Conservation (phyloP, 2,329 filamentous ascomycete species). For the Aspergillus sp. region DNA sequence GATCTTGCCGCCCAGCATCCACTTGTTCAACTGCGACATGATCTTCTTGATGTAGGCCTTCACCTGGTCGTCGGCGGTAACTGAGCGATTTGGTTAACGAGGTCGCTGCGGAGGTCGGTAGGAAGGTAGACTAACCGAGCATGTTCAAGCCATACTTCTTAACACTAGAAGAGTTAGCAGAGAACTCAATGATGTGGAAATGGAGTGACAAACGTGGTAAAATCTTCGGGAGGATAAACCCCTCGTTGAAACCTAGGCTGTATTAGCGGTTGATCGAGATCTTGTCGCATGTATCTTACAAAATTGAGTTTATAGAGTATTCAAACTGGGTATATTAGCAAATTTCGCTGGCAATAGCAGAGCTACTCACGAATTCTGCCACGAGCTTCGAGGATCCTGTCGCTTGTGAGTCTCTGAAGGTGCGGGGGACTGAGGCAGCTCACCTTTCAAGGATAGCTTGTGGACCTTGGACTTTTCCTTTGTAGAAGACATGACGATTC, state of each 20-base stretch:
- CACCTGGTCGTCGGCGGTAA: slow-evolving; percentile 95
- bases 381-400: slow-evolving; percentile 79
- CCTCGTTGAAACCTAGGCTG: slow-evolving; percentile 75
- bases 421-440: not conserved
- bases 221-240: slow-evolving; percentile 91
- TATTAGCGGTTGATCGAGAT: slow-evolving; percentile 21
- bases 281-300: slow-evolving; percentile 59
- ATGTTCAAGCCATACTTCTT: slow-evolving; percentile 99
- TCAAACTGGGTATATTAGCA: slow-evolving; percentile 65
- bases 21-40: slow-evolving; percentile 95
- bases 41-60: slow-evolving; percentile 99
- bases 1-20: slow-evolving; percentile 97
- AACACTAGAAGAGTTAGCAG: slow-evolving; percentile 56
- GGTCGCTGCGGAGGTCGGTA: slow-evolving; percentile 5
- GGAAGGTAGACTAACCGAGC: slow-evolving; percentile 63
- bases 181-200: not conserved
- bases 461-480: slow-evolving; percentile 85
- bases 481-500: slow-evolving; percentile 48
- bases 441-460: slow-evolving; percentile 73
- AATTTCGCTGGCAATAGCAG: not conserved
- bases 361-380: slow-evolving; percentile 81
- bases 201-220: slow-evolving; percentile 70
- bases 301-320: slow-evolving; percentile 96
- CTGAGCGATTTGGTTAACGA: slow-evolving; percentile 49
- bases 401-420: slow-evolving; percentile 34